A percentile compares a stretch with the other conserved stretches of the same genome.
These are phyloP conservation scores for Calonectria leucothoes DNA, from an alignment of 2,329 filamentous ascomycete genomes.

Conservation along the genomic window DNA sequence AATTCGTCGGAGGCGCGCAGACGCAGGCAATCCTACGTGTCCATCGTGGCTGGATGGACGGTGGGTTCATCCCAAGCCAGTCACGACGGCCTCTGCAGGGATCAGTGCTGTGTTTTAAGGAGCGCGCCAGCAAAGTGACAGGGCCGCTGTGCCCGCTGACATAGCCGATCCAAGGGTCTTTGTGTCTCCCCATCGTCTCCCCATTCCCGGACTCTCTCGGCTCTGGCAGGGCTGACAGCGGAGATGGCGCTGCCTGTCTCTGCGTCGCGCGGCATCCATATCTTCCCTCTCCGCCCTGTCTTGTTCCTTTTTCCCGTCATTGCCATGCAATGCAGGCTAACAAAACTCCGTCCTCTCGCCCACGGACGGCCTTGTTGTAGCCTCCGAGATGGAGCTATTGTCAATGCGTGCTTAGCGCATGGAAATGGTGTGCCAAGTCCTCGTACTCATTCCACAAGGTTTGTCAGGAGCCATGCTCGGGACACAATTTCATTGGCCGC, in stretches of 20 bases:
- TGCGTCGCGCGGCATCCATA: background rate
- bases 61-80: constrained; percentile 2
- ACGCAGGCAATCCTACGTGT: background rate
- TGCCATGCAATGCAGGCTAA: background rate
- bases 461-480: background rate
- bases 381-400: background rate
- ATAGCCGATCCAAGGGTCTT: background rate
- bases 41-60: constrained; percentile 2
- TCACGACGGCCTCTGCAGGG: background rate
- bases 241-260: background rate
- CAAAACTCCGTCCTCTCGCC: background rate
- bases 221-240: background rate
- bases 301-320: background rate
- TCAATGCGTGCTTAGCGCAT: background rate
- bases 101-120: background rate
- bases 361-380: background rate
- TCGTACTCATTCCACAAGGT: background rate
- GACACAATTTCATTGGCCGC: background rate
- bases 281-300: background rate
- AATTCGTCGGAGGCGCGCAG: background rate
- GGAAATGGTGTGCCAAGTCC: background rate
- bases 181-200: background rate
- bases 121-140: background rate
- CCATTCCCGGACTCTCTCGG: background rate
- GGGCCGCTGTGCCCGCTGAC: background rate